phyloP scores from a whole-genome alignment of 2,329 filamentous ascomycete genomes.

The Celoporthe dispersa region DNA sequence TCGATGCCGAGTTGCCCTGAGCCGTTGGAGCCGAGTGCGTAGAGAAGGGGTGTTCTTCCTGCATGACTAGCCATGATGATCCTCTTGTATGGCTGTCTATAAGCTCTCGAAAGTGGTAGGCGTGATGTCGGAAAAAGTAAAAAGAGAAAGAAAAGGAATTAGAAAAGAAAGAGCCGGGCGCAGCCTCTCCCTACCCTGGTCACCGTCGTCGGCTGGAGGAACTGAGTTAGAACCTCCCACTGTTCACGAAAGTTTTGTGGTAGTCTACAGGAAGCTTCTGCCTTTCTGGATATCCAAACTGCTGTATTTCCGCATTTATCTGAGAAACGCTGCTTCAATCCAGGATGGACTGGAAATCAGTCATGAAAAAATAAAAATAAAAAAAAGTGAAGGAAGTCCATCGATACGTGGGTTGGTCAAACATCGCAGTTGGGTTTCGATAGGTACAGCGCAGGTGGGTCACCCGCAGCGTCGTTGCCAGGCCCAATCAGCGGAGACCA shows the following conservation, averaged over 20 bases:
- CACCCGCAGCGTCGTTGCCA: not conserved
- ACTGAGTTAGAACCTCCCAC: not conserved
- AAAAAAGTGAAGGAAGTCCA: not conserved
- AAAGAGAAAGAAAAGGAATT: no score
- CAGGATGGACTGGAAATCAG: not conserved
- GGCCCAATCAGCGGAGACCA: slow-evolving; percentile 9
- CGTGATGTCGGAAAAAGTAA: not conserved
- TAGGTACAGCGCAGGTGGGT: not conserved
- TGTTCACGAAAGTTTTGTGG: not conserved
- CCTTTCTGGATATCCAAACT: not conserved
- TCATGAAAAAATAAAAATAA: not conserved
- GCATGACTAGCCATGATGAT: not conserved
- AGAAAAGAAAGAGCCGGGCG: not conserved
- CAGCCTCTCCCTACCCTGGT: not conserved
- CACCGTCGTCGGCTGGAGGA: not conserved
- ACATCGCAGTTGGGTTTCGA: not conserved
- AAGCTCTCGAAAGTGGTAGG: not conserved
- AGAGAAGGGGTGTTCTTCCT: slow-evolving; percentile 57
- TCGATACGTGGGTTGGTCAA: not conserved
- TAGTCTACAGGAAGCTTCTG: not conserved
- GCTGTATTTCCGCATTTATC: not conserved
- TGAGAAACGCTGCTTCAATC: not conserved
- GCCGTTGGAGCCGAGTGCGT: slow-evolving; percentile 76
- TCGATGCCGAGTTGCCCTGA: slow-evolving; percentile 75
- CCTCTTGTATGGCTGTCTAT: not conserved